phyloP scores from a whole-genome alignment of 768 basidiomycete genomes.

The Auricularia heimuer region DNA sequence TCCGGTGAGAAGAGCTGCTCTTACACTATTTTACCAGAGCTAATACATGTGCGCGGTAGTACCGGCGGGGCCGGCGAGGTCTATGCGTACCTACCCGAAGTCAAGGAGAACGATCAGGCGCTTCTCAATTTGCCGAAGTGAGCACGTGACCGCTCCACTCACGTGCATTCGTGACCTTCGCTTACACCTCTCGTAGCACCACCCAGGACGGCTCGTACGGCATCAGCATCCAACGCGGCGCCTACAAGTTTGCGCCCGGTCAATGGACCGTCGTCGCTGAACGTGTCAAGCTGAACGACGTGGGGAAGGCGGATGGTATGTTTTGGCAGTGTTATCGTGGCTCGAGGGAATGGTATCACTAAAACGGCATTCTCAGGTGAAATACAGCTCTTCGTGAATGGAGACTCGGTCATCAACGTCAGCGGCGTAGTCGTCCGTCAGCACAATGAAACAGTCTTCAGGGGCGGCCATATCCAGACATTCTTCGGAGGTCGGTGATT shows the following conservation, averaged over 20 bases:
- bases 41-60: conserved; percentile 20
- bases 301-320: conserved; percentile 52
- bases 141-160: conserved; percentile 29
- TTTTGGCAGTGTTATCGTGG: no score
- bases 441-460: conserved; percentile 38
- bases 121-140: conserved; percentile 41
- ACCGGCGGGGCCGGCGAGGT: conserved; percentile 48
- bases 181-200: conserved; percentile 18
- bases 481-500: conserved; percentile 57
- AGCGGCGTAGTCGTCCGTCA: conserved; percentile 50
- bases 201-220: conserved; percentile 55
- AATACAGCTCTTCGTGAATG: conserved; percentile 55
- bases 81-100: conserved; percentile 57
- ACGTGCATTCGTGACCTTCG: conserved; percentile 39
- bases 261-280: conserved; percentile 57
- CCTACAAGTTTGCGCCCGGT: conserved; percentile 54
- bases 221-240: conserved; percentile 57
- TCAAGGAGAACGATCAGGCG: conserved; percentile 28
- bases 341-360: no score
- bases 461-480: conserved; percentile 64
- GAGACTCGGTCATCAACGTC: conserved; percentile 51
- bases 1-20: conserved; percentile 35
- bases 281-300: conserved; percentile 66
- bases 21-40: background rate
- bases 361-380: conserved; percentile 35